Evolutionary conservation across 2,329 filamentous ascomycete species (phyloP).

Genomic region (Aspergillus neotritici): DNA sequence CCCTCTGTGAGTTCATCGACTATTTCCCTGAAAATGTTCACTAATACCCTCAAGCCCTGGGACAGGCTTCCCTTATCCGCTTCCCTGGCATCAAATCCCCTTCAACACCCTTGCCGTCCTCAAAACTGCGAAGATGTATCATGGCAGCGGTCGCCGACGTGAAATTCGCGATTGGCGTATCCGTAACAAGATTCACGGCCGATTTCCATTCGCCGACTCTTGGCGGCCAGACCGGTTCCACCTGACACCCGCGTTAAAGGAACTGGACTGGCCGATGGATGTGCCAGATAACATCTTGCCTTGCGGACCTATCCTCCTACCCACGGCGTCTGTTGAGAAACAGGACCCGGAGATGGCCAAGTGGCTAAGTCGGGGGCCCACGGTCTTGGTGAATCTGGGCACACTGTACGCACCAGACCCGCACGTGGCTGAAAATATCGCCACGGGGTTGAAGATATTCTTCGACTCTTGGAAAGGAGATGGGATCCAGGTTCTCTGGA

Average conservation of each 20-base stretch:
- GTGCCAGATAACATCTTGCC: constrained; percentile 38
- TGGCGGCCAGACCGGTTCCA: constrained; percentile 24
- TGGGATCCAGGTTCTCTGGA: constrained; percentile 37
- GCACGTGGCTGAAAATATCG: constrained; percentile 37
- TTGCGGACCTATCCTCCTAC: constrained; percentile 46
- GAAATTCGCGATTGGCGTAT: constrained; percentile 22
- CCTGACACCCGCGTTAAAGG: constrained; percentile 26
- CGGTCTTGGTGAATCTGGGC: constrained; percentile 48
- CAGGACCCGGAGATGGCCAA: constrained; percentile 38
- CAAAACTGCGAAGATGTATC: constrained; percentile 23
- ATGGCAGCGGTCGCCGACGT: constrained; percentile 18
- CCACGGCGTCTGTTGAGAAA: constrained; percentile 27
- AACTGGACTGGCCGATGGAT: constrained; percentile 39
- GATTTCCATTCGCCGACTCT: constrained; percentile 24
- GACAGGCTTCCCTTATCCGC: constrained; percentile 43
- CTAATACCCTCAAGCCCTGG: constrained; percentile 30
- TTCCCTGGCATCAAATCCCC: constrained; percentile 41
- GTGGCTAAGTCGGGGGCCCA: constrained; percentile 43
- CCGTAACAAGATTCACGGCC: constrained; percentile 20
- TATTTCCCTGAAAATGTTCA: not conserved
- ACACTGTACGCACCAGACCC: constrained; percentile 32
- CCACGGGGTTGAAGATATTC: constrained; percentile 31
- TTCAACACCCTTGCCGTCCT: constrained; percentile 39
- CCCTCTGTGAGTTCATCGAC: constrained; percentile 21
- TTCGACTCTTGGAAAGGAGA: constrained; percentile 25